Evolutionary conservation across 305 asterid species (phyloP), one percentile per base, ranked within the genome.

Genomic region (Fraxinus platypoda): DNA sequence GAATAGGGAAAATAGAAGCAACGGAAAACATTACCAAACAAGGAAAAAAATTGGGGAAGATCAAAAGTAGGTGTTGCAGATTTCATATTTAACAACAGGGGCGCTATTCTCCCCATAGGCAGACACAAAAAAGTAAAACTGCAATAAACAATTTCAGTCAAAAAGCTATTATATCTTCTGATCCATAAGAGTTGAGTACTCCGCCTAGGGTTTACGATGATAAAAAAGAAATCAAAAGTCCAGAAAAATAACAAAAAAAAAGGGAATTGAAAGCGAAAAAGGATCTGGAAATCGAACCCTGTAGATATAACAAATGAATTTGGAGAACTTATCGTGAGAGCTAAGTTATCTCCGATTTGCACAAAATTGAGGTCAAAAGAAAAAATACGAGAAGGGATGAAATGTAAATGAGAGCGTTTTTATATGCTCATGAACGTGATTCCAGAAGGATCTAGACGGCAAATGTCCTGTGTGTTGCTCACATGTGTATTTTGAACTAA

Each of bases 231-330:
- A 28, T 35, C 25, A 15, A 12, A 38, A 4, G 7, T 26, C 8
- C 19, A 11, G 7, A 4, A 37, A 59, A 57, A 31, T 54, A 21
- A 57, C 66, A 15, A 17, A 9, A 3, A 7, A 59, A 2, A 64
- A 9, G 31, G 59, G 43, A 38, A 26, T 28, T 38, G 59, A 33
- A 81, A 17, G 81, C 72, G 43, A 33, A 23, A 84, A n/a, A 49
- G 78, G 73, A 75, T 72, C 81, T 74, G 79, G 77, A 49, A 77
- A 86, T 83, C 84, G 37, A 70, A 86, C 89, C 87, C 81, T 78
- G 59, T 21, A 75, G 57, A 43, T 64, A 6, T 31, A 80, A 21
- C 62, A 64, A 72, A 76, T 33, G 57, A 30, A 86, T 46, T 71
- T n/a, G 78, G 82, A 80, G 73, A 49, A 77, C 28, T 21, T 31